Evolutionary conservation across 2,329 filamentous ascomycete genomes (phyloP).

Genomic region (Metarhizium guizhouense): DNA sequence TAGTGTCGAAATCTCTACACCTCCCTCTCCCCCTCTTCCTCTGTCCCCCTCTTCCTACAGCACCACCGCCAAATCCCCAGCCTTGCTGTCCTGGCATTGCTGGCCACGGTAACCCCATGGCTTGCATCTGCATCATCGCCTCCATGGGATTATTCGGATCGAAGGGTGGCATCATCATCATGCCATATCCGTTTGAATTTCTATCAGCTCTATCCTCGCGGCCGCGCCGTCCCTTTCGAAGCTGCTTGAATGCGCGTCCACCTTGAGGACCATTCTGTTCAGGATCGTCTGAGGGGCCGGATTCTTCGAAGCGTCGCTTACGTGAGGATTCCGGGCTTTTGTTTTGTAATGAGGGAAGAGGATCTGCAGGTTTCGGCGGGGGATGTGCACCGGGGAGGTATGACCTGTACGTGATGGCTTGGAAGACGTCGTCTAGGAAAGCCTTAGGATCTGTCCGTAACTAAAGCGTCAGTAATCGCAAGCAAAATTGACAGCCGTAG

Average conservation of each 20-base stretch:
- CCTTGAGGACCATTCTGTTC: not conserved
- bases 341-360: not conserved
- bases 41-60: slow-evolving; percentile 17
- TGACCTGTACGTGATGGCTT: slow-evolving; percentile 51
- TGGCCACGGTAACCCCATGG: slow-evolving; percentile 36
- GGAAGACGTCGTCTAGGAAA: slow-evolving; percentile 66
- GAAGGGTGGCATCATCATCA: slow-evolving; percentile 30
- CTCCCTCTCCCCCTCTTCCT: slow-evolving; percentile 30
- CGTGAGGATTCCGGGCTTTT: slow-evolving; percentile 10
- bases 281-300: slow-evolving; percentile 7
- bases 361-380: not conserved
- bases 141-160: slow-evolving; percentile 54
- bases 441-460: slow-evolving; percentile 22
- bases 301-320: slow-evolving; percentile 29
- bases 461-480: not conserved
- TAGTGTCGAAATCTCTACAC: slow-evolving; percentile 63
- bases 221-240: slow-evolving; percentile 41
- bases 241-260: slow-evolving; percentile 46
- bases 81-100: slow-evolving; percentile 28
- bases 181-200: slow-evolving; percentile 10
- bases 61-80: not conserved
- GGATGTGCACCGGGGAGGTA: slow-evolving; percentile 45
- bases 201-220: slow-evolving; percentile 14
- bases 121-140: slow-evolving; percentile 52
- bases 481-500: not conserved